Evolutionary conservation across 106 monocot species (phyloP), one percentile per base, ranked within the genome.

Genomic region (Narthecium ossifragum): DNA sequence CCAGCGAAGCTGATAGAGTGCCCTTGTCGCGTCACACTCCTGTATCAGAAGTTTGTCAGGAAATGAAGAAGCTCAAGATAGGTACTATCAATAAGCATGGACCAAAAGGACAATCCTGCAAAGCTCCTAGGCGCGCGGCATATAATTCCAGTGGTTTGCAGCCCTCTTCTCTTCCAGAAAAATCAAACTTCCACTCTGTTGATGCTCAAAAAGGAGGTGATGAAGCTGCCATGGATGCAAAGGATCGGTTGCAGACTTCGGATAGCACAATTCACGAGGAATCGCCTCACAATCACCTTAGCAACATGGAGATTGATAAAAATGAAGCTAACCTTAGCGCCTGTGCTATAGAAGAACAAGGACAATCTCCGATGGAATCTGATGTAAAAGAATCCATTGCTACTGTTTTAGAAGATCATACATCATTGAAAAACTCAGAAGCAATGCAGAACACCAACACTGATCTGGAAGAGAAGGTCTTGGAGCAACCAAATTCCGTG

Each of bases 41-140:
- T 12, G 18, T 57, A 8, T 33, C 30, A 57, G 56, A 57, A 7
- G 18, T 31, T 17, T 57, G 17, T 34, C 4, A 20, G 31, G 56
- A 34, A 57, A 34, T 34, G 32, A 57, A 34, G 56, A 57, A 32
- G 32, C 31, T 57, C 10, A 57, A 57, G 11, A n/a, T 57, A 34
- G 31, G 38, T 4, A 37, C 36, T 24, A 5, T 14, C 2, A 15
- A 14, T 1, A 55, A 55, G 14, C 5, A 32, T 29, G 28, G 27
- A 31, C 25, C 25, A 30, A 55, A 30, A 24, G 34, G 5, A 7
- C 54, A 29, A 11, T 1, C 31, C 15, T 55, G 31, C 31, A 55
- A 3, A 10, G 13, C 54, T 2, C 31, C 54, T 4, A 55, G 28
- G 25, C 15, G 54, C 31, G 31, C 54, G 0, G 28, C 54, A 55